Evolutionary conservation across 768 basidiomycete species (phyloP).

Genomic region (Galerina marginata): DNA sequence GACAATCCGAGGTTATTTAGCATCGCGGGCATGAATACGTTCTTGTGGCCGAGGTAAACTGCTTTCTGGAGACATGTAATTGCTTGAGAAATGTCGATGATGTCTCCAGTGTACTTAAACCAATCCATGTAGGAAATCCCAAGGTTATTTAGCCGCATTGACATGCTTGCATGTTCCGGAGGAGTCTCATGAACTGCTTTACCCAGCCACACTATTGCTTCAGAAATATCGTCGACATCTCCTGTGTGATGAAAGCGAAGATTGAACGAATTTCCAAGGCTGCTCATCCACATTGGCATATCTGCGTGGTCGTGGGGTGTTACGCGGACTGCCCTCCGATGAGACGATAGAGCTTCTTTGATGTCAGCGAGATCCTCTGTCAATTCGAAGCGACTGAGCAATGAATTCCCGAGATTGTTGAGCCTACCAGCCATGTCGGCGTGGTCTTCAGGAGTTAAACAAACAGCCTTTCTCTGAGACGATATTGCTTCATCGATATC

Average conservation of each 20-base stretch:
- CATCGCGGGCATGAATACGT: not conserved
- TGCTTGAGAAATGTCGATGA: constrained; percentile 9
- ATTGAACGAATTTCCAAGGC: constrained; percentile 1
- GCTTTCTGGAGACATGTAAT: constrained; percentile 11
- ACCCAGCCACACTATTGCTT: not conserved
- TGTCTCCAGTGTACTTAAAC: constrained; percentile 2
- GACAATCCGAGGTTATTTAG: constrained; percentile 1
- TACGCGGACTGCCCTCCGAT: constrained; percentile 21
- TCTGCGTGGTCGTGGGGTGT: constrained; percentile 20
- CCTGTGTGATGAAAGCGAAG: not conserved
- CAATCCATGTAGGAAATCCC: not conserved
- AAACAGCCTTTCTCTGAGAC: not conserved
- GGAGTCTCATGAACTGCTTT: not conserved
- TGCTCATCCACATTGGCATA: constrained; percentile 12
- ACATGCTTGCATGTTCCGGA: not conserved
- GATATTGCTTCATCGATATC: constrained; percentile 8
- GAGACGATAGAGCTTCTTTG: constrained; percentile 23
- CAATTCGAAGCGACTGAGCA: constrained; percentile 21
- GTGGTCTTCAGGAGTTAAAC: not conserved
- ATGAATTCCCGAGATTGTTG: constrained; percentile 14
- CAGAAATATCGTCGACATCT: not conserved
- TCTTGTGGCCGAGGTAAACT: constrained; percentile 8
- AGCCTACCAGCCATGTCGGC: not conserved
- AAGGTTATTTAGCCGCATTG: not conserved
- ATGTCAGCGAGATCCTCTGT: constrained; percentile 26